These are phyloP conservation scores for Boletus rubroflammeus DNA, from an alignment of 768 basidiomycete species.

Conservation along the genomic window DNA sequence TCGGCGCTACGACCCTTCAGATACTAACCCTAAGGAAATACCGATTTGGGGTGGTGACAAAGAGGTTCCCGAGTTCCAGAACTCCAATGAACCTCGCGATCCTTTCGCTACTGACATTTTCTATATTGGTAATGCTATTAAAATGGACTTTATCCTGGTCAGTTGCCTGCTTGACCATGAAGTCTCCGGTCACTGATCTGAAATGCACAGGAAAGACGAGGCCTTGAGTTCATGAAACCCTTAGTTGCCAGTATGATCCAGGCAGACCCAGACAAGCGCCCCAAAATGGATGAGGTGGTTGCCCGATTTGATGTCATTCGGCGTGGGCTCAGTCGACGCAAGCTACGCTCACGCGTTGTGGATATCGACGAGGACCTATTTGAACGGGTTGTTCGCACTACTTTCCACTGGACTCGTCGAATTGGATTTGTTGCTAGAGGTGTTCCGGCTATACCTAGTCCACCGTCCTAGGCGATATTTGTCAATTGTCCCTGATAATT, in stretches of 20 bases:
- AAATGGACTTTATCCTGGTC: slow-evolving; percentile 33
- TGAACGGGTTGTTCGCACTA: slow-evolving; percentile 1
- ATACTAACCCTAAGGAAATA: slow-evolving; percentile 23
- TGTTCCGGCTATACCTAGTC: slow-evolving; percentile 12
- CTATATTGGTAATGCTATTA: slow-evolving; percentile 39
- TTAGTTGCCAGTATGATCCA: slow-evolving; percentile 22
- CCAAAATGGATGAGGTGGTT: slow-evolving; percentile 21
- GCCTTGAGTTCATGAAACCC: slow-evolving; percentile 24
- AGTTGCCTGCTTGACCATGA: neutral
- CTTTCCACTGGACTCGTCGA: slow-evolving; percentile 25
- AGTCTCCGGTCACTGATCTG: neutral
- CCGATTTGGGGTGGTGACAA: slow-evolving; percentile 41
- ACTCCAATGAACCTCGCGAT: slow-evolving; percentile 24
- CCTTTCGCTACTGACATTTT: slow-evolving; percentile 46
- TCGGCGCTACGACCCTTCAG: slow-evolving; percentile 24
- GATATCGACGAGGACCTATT: slow-evolving; percentile 15
- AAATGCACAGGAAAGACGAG: neutral
- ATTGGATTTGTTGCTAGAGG: slow-evolving; percentile 9
- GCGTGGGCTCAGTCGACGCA: slow-evolving; percentile 5
- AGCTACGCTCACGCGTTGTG: slow-evolving; percentile 30
- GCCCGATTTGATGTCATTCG: slow-evolving; percentile 15
- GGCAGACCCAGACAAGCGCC: slow-evolving; percentile 19
- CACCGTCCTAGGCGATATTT: neutral
- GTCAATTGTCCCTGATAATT: neutral
- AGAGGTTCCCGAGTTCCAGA: slow-evolving; percentile 38